Percentiles rank a stretch among this genome's conserved stretches.
These are phyloP conservation scores for Aschersonia sp. DNA, from an alignment of 2,329 filamentous ascomycete genomes.

Conservation along the genomic window DNA sequence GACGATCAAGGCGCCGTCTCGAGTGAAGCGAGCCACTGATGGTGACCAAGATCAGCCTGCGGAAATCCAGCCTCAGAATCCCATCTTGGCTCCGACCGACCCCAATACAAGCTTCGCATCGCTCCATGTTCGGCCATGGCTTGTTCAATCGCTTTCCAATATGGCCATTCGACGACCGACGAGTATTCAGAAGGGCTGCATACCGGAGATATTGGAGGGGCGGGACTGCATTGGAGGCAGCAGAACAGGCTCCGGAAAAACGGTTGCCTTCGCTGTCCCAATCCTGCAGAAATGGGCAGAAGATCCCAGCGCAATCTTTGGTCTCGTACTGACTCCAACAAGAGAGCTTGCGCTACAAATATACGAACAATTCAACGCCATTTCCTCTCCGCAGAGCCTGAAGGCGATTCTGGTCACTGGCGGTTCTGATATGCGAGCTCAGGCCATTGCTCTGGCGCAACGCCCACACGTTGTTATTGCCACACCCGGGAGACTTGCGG, in stretches of 20 bases:
- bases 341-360: slow-evolving; percentile 90
- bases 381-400: slow-evolving; percentile 74
- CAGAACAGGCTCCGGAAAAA: slow-evolving; percentile 92
- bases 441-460: slow-evolving; percentile 70
- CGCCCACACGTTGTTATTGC: slow-evolving; percentile 88
- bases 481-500: slow-evolving; percentile 81
- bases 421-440: slow-evolving; percentile 79
- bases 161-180: slow-evolving; percentile 80
- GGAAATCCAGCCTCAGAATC: slow-evolving; percentile 11
- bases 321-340: slow-evolving; percentile 76
- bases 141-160: slow-evolving; percentile 62
- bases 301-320: slow-evolving; percentile 86
- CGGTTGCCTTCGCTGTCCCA: slow-evolving; percentile 85
- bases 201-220: slow-evolving; percentile 82
- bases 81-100: slow-evolving; percentile 37
- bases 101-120: slow-evolving; percentile 53
- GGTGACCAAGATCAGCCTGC: slow-evolving; percentile 7
- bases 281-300: slow-evolving; percentile 89
- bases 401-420: slow-evolving; percentile 85
- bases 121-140: slow-evolving; percentile 69
- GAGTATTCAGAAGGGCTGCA: slow-evolving; percentile 82
- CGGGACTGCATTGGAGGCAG: slow-evolving; percentile 91
- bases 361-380: slow-evolving; percentile 88
- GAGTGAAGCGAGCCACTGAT: slow-evolving; percentile 28
- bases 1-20: slow-evolving; percentile 36